These are phyloP conservation scores for Spathaspora sp. DNA, from an alignment of 805 yeast genomes.

Conservation along the genomic window DNA sequence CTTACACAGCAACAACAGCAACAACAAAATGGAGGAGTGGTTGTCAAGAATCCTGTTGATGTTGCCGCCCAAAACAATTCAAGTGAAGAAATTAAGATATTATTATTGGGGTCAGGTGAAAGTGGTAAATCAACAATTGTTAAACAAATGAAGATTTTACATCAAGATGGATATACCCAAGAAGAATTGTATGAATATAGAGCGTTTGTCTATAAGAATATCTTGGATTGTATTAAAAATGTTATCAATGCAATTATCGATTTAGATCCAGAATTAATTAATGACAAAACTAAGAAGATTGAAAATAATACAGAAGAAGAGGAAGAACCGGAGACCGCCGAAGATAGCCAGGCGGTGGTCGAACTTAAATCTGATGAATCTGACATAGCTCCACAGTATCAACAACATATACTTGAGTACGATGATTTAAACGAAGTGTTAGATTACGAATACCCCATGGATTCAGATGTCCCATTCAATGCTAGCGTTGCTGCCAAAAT, in stretches of 20 bases:
- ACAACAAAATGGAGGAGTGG: background rate
- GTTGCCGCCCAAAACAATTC: constrained; percentile 8
- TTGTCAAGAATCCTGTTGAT: constrained; percentile 7
- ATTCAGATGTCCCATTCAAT: constrained; percentile 52
- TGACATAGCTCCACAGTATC: constrained; percentile 6
- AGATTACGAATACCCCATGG: constrained; percentile 48
- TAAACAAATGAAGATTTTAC: constrained; percentile 77
- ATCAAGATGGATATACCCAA: constrained; percentile 66
- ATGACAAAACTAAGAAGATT: constrained; percentile 6
- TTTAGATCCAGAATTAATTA: constrained; percentile 40
- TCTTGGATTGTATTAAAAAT: constrained; percentile 72
- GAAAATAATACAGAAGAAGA: constrained; percentile 1
- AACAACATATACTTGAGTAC: constrained; percentile 20
- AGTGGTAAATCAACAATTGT: constrained; percentile 78
- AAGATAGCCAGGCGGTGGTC: background rate
- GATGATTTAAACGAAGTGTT: constrained; percentile 43
- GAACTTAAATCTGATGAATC: constrained; percentile 8
- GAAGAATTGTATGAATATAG: constrained; percentile 72
- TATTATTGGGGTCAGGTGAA: constrained; percentile 85
- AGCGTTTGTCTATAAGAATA: constrained; percentile 75
- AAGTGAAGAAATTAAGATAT: constrained; percentile 59
- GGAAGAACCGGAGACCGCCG: constrained; percentile 2
- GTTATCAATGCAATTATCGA: constrained; percentile 63
- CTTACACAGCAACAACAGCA: background rate
- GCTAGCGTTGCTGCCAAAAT: constrained; percentile 46